Evolutionary conservation across 805 yeast genomes (phyloP), one percentile per base, ranked within the genome.

Genomic region (Priceomyces medius): DNA sequence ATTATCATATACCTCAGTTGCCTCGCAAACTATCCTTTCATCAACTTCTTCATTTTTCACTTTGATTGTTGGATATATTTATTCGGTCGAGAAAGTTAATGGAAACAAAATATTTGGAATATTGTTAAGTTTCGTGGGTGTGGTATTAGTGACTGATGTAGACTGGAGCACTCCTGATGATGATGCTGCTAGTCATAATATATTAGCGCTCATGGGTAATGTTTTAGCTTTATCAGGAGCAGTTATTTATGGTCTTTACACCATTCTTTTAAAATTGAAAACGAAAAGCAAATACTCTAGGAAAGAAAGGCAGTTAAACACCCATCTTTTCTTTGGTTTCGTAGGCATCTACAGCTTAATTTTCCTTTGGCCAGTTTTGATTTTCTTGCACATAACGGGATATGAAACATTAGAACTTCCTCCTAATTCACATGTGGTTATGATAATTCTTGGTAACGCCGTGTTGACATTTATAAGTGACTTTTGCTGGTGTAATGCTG

Each of bases 1-100:
- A 16, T 70, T 93, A 39, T 76, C 85, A 18, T 93, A 84, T 61
- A 93, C 99, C 0, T 82, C 90, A 9, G 99, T 93, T 16, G 95
- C 96, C 2, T 84, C 93, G 10, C 97, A 95, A 55, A 93, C 98
- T 2, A 91, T 93, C 18, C 65, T 93, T 29, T 85, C 96, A 13
- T 85, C 97, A 27, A 90, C 98, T 0, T 84, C 95, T 4, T 86
- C 96, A 6, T 89, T 93, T 58, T 93, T 93, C 77, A 93, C 99
- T 0, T 73, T 93, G 29, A 51, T 90, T 1, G 75, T 91, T 7
- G 98, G 98, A 1, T 79, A 82, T 40, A 48, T 85, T 19, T 81
- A 81, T 43, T 70, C 81, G 21, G 78, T 89, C 1, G 98, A 91
- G 61, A 64, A 61, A 20, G 77, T 91, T 55, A 84, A 80, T 51